phyloP scores from a whole-genome alignment of 768 basidiomycete species.

The Favolaschia claudopus region DNA sequence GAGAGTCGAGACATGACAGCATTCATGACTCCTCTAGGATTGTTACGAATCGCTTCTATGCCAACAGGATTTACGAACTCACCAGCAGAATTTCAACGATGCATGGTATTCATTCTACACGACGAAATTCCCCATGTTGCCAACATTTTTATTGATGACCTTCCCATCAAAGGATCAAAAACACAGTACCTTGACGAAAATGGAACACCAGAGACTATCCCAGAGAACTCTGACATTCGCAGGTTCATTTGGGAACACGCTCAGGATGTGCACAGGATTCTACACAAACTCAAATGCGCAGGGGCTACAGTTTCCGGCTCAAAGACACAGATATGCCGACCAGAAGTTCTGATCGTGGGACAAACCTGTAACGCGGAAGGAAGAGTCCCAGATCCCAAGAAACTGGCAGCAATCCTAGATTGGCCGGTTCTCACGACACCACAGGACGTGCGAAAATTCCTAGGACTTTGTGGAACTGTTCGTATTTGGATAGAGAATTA shows the following conservation, averaged over 20 bases:
- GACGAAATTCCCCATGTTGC: slow-evolving; percentile 40
- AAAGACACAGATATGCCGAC: slow-evolving; percentile 36
- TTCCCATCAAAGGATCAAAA: slow-evolving; percentile 34
- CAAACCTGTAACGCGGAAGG: slow-evolving; percentile 37
- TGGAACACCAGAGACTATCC: slow-evolving; percentile 24
- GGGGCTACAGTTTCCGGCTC: slow-evolving; percentile 41
- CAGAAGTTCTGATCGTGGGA: slow-evolving; percentile 32
- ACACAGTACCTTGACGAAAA: slow-evolving; percentile 29
- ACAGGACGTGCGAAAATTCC: slow-evolving; percentile 36
- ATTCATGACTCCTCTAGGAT: too few species aligned
- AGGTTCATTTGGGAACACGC: slow-evolving; percentile 47
- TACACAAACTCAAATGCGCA: slow-evolving; percentile 34
- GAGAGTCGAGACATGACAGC: slow-evolving; percentile 28
- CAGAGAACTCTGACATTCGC: slow-evolving; percentile 32
- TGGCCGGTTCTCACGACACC: slow-evolving; percentile 32
- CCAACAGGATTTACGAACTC: slow-evolving; percentile 30
- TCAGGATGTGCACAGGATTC: slow-evolving; percentile 33
- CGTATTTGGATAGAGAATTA: slow-evolving; percentile 31
- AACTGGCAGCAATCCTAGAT: slow-evolving; percentile 25
- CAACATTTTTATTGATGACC: slow-evolving; percentile 39
- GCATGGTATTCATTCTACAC: slow-evolving; percentile 35
- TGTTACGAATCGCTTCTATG: slow-evolving; percentile 19
- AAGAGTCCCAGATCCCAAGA: slow-evolving; percentile 30
- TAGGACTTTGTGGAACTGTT: slow-evolving; percentile 36
- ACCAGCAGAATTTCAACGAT: slow-evolving; percentile 26